Conservation (phyloP, 208 protist species). For the Strigomonas oncopelti region DNA sequence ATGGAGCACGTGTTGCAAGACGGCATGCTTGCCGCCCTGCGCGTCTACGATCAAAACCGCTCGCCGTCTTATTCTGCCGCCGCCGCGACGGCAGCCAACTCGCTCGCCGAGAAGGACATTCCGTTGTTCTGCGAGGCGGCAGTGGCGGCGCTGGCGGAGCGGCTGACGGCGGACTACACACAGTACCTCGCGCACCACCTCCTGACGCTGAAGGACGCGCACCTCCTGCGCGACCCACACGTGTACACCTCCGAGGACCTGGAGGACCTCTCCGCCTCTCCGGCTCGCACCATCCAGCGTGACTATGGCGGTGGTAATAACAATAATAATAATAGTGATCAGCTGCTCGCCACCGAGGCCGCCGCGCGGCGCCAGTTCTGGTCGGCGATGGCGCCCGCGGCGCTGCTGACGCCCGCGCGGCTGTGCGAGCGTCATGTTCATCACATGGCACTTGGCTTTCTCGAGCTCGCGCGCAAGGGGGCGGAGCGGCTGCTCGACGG, state of each 20-base stretch:
- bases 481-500: background rate
- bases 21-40: background rate
- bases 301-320: no score
- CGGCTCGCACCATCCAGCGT: no score
- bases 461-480: background rate
- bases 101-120: background rate
- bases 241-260: background rate
- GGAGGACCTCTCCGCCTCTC: background rate
- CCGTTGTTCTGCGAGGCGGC: slow-evolving; percentile 30
- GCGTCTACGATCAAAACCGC: no score
- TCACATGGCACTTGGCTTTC: background rate
- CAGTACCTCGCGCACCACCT: background rate
- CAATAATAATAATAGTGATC: no score
- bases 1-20: slow-evolving; percentile 2
- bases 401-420: background rate
- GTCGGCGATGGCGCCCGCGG: background rate
- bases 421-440: background rate
- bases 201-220: background rate
- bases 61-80: no score
- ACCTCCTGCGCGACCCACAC: background rate
- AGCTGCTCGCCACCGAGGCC: no score
- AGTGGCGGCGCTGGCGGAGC: slow-evolving; percentile 45
- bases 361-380: background rate
- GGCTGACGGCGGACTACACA: slow-evolving; percentile 40
- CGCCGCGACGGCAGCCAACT: background rate